A percentile compares a stretch with the other conserved stretches of the same genome.
phyloP scores from a whole-genome alignment of 1,284 basidiomycete genomes.

The Fomes fomentarius region DNA sequence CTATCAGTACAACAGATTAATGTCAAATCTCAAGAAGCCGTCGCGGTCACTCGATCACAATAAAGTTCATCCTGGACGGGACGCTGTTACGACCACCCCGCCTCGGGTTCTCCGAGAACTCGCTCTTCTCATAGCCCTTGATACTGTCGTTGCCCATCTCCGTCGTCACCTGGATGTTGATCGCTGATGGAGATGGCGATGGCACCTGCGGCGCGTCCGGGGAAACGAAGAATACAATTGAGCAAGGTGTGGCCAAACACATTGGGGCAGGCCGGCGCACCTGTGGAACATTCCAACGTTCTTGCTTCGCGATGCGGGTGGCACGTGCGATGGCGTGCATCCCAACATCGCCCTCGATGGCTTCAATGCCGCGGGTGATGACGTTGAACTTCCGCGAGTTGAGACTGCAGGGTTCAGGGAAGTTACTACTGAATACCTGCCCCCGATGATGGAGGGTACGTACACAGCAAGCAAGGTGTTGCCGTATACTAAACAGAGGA shows the following conservation, averaged over 20 bases:
- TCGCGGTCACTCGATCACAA: no score
- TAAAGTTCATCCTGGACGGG: no score
- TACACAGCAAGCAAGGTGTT: slow-evolving; percentile 9
- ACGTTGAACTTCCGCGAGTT: slow-evolving; percentile 7
- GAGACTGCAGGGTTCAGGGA: not conserved
- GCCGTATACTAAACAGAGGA: slow-evolving; percentile 3
- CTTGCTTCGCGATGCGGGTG: not conserved
- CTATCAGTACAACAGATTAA: no score
- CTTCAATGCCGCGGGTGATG: slow-evolving; percentile 6
- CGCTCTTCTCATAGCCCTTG: not conserved
- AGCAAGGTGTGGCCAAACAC: no score
- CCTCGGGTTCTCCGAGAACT: not conserved
- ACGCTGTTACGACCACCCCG: not conserved
- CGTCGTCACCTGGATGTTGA: slow-evolving; percentile 1
- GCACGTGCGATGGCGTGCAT: slow-evolving; percentile 1
- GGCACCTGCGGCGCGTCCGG: not conserved
- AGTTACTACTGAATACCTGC: not conserved
- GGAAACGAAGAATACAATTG: no score
- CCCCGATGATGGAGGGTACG: not conserved
- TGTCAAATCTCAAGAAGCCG: no score
- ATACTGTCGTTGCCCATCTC: not conserved
- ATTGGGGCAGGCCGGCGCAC: not conserved
- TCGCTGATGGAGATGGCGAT: not conserved
- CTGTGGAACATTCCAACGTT: slow-evolving; percentile 6
- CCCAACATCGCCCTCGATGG: not conserved